phyloP scores from a whole-genome alignment of 805 yeast genomes.

The Sugiyamaella marilandica region DNA sequence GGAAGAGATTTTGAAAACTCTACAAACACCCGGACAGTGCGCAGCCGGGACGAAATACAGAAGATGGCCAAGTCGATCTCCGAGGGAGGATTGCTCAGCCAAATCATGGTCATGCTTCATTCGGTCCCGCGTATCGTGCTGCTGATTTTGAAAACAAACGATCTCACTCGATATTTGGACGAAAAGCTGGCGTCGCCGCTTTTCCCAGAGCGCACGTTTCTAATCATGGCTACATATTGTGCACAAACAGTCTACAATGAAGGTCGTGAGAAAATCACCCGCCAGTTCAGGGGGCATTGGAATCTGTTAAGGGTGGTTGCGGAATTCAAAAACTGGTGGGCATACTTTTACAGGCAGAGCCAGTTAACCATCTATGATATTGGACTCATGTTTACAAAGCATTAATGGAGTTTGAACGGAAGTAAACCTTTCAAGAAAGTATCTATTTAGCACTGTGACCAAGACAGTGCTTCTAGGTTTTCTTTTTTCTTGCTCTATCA shows the following conservation, averaged over 20 bases:
- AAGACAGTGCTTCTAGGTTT: too few species aligned
- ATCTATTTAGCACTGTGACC: too few species aligned
- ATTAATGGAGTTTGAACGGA: too few species aligned
- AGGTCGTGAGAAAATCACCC: conserved; percentile 40
- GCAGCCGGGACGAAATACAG: conserved; percentile 59
- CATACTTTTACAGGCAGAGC: conserved; percentile 30
- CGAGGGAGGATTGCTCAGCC: conserved; percentile 59
- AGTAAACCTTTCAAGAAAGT: too few species aligned
- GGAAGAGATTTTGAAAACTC: conserved; percentile 86
- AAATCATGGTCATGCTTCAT: conserved; percentile 73
- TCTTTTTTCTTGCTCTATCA: too few species aligned
- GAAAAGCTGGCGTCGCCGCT: conserved; percentile 75
- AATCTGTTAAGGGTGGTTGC: conserved; percentile 22
- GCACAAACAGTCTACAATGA: conserved; percentile 75
- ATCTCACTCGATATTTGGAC: conserved; percentile 82
- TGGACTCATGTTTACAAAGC: conserved; percentile 7
- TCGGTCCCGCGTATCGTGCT: conserved; percentile 81
- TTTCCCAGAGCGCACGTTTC: conserved; percentile 81
- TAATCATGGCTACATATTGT: conserved; percentile 87
- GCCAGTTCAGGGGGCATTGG: conserved; percentile 17
- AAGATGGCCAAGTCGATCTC: conserved; percentile 59
- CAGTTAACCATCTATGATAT: conserved; percentile 36
- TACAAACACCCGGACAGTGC: conserved; percentile 46
- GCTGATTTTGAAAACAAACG: conserved; percentile 87
- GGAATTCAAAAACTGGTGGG: conserved; percentile 31